phyloP scores from a whole-genome alignment of 75 land plant species.

The Selaginella tamariscina region DNA sequence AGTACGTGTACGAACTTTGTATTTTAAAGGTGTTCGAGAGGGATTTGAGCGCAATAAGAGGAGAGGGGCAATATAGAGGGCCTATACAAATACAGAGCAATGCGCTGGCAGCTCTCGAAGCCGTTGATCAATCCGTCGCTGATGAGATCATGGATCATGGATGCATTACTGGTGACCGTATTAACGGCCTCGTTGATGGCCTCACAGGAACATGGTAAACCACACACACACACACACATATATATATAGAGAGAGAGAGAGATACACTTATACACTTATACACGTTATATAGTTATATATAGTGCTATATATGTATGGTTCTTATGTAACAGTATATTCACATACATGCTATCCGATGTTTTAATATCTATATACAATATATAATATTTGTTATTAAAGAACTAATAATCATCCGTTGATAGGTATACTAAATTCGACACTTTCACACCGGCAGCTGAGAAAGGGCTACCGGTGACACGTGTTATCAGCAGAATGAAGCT shows the following conservation, averaged over 20 bases:
- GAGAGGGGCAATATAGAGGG: conserved; percentile 91
- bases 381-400: conserved; percentile 4
- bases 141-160: conserved; percentile 72
- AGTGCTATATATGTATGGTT: too few species aligned
- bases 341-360: too few species aligned
- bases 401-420: neutral
- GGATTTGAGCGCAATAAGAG: conserved; percentile 80
- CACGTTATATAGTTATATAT: too few species aligned
- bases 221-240: too few species aligned
- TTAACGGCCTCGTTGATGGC: conserved; percentile 90
- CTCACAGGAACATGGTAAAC: conserved; percentile 69
- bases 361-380: too few species aligned
- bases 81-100: conserved; percentile 97
- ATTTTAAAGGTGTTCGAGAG: conserved; percentile 91
- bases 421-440: conserved; percentile 95
- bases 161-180: conserved; percentile 83
- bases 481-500: conserved; percentile 84
- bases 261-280: too few species aligned
- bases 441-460: conserved; percentile 86
- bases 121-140: conserved; percentile 66
- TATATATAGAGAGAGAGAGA: too few species aligned
- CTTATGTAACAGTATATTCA: too few species aligned
- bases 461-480: conserved; percentile 83
- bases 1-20: too few species aligned
- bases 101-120: conserved; percentile 86